Percentiles rank a stretch among this genome's conserved stretches.
These are phyloP conservation scores for Balakata baccata DNA, from an alignment of 345 rosid species.

Conservation along the genomic window DNA sequence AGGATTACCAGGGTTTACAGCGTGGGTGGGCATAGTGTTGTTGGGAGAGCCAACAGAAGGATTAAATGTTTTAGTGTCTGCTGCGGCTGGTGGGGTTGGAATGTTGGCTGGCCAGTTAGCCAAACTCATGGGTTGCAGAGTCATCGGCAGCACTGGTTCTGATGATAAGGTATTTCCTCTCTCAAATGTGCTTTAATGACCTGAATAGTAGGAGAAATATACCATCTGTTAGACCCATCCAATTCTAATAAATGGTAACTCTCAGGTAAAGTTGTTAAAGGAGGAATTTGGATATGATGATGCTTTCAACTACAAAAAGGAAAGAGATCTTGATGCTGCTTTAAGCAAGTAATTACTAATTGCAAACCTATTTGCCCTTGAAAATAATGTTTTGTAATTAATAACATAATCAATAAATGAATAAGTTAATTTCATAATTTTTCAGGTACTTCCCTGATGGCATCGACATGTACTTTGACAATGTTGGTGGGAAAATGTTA, in stretches of 20 bases:
- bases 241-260: too few relatives aligned
- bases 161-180: conserved; percentile 36
- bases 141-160: conserved; percentile 48
- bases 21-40: conserved; percentile 45
- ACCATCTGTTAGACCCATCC: too few relatives aligned
- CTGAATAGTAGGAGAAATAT: too few relatives aligned
- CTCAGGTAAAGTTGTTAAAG: conserved; percentile 38
- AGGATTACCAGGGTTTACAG: conserved; percentile 49
- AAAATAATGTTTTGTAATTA: not conserved
- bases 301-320: conserved; percentile 48
- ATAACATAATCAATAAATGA: too few relatives aligned
- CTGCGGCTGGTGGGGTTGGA: conserved; percentile 58
- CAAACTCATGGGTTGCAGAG: conserved; percentile 47
- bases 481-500: conserved; percentile 54
- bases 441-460: conserved; percentile 41
- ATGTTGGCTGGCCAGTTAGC: conserved; percentile 52
- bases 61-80: conserved; percentile 41
- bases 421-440: too few relatives aligned
- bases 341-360: conserved; percentile 38
- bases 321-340: conserved; percentile 42
- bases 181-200: too few relatives aligned
- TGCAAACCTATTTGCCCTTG: not conserved
- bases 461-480: conserved; percentile 47
- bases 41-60: conserved; percentile 40
- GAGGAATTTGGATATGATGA: conserved; percentile 52